These are phyloP conservation scores for Citeromyces hawaiiensis DNA, from an alignment of 1,139 yeast genomes.

Conservation along the genomic window DNA sequence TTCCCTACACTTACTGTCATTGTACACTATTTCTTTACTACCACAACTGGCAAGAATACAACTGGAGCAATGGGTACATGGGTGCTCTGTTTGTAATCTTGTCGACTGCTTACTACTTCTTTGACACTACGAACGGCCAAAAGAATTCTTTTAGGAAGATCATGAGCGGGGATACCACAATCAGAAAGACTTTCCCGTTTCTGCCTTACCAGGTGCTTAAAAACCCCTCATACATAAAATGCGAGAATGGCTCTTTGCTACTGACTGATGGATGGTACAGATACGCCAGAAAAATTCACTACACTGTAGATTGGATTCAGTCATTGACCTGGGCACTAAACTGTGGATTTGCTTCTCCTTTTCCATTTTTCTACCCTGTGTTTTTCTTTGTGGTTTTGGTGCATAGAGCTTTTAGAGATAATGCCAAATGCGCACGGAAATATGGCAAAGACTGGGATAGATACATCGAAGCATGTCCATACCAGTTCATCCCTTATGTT, in stretches of 20 bases:
- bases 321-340: constrained; percentile 84
- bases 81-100: constrained; percentile 40
- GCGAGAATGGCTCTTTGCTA: constrained; percentile 73
- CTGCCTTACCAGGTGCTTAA: constrained; percentile 72
- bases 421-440: constrained; percentile 68
- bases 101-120: constrained; percentile 71
- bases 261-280: constrained; percentile 91
- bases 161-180: constrained; percentile 62
- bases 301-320: constrained; percentile 89
- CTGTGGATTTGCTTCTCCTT: constrained; percentile 77
- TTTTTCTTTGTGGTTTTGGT: constrained; percentile 79
- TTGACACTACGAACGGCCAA: constrained; percentile 91
- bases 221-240: constrained; percentile 74
- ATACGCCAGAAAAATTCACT: constrained; percentile 86
- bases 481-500: constrained; percentile 79
- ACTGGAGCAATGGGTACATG: constrained; percentile 53
- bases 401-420: constrained; percentile 84
- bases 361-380: constrained; percentile 93
- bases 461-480: constrained; percentile 82
- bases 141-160: constrained; percentile 86
- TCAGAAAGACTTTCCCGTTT: constrained; percentile 86
- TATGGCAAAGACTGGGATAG: constrained; percentile 92
- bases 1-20: constrained; percentile 94
- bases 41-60: constrained; percentile 75
- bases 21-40: constrained; percentile 72